A percentile compares a stretch with the other conserved stretches of the same genome.
phyloP scores from a whole-genome alignment of 2,329 filamentous ascomycete species.

The Nigrospora osmanthi region DNA sequence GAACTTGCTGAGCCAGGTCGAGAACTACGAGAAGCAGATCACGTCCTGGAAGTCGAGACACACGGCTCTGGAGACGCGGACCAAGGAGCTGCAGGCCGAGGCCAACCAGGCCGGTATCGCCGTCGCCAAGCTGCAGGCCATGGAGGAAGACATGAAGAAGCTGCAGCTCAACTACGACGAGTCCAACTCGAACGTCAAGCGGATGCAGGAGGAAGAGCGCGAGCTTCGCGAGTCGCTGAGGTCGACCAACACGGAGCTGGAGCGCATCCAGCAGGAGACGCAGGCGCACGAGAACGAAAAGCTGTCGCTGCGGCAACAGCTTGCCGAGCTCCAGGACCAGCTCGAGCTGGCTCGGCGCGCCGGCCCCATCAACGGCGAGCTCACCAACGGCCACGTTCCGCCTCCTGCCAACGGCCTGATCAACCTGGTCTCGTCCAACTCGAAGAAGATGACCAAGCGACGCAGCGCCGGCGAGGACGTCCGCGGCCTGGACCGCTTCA shows the following conservation, averaged over 20 bases:
- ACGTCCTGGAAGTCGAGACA: slow-evolving; percentile 93
- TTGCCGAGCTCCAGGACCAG: slow-evolving; percentile 85
- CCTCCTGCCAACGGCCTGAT: slow-evolving; percentile 70
- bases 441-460: slow-evolving; percentile 76
- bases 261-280: slow-evolving; percentile 67
- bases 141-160: slow-evolving; percentile 95
- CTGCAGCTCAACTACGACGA: slow-evolving; percentile 86
- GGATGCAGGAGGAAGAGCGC: slow-evolving; percentile 90
- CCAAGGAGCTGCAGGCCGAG: slow-evolving; percentile 91
- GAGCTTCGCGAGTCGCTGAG: slow-evolving; percentile 76
- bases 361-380: slow-evolving; percentile 63
- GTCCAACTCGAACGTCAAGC: slow-evolving; percentile 81
- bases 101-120: slow-evolving; percentile 97
- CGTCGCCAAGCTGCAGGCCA: slow-evolving; percentile 77
- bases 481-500: slow-evolving; percentile 83
- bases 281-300: slow-evolving; percentile 79
- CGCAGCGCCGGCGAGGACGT: slow-evolving; percentile 84
- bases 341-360: slow-evolving; percentile 78
- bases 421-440: slow-evolving; percentile 82
- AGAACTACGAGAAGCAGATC: slow-evolving; percentile 93
- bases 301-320: slow-evolving; percentile 74
- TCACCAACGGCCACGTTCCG: slow-evolving; percentile 55
- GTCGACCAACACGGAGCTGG: slow-evolving; percentile 71
- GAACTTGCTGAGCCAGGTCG: slow-evolving; percentile 74
- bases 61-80: slow-evolving; percentile 79